phyloP scores from a whole-genome alignment of 306 rosid genomes.

The Cucurbita maxima region DNA sequence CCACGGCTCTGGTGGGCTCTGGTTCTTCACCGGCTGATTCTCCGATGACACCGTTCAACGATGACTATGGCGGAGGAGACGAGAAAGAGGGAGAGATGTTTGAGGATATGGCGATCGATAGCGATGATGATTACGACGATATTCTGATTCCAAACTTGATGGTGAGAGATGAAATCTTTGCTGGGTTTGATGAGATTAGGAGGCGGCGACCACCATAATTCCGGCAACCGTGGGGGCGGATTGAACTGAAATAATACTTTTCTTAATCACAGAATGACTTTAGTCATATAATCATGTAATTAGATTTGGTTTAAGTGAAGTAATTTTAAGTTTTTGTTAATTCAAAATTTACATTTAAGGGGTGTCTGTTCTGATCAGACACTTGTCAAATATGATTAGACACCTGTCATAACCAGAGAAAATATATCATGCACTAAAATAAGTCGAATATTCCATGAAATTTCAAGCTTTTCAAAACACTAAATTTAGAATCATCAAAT shows the following conservation, averaged over 20 bases:
- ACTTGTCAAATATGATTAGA: too few relatives aligned
- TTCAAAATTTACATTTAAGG: too few relatives aligned
- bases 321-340: too few relatives aligned
- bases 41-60: constrained; percentile 14
- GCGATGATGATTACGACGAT: background rate
- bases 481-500: too few relatives aligned
- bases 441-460: too few relatives aligned
- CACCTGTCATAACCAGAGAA: too few relatives aligned
- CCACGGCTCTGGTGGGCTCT: background rate
- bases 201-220: background rate
- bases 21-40: constrained; percentile 13
- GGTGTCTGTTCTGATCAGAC: too few relatives aligned
- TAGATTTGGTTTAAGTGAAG: background rate
- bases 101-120: background rate
- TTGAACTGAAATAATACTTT: background rate
- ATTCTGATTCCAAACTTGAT: constrained; percentile 29
- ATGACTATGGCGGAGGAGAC: background rate
- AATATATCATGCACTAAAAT: too few relatives aligned
- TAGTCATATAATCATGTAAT: background rate
- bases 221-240: background rate
- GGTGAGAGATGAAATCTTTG: constrained; percentile 24
- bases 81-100: background rate
- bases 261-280: background rate
- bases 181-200: background rate
- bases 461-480: too few relatives aligned